phyloP scores from a whole-genome alignment of 257 asterid genomes.

The Penstemon newberryi region DNA sequence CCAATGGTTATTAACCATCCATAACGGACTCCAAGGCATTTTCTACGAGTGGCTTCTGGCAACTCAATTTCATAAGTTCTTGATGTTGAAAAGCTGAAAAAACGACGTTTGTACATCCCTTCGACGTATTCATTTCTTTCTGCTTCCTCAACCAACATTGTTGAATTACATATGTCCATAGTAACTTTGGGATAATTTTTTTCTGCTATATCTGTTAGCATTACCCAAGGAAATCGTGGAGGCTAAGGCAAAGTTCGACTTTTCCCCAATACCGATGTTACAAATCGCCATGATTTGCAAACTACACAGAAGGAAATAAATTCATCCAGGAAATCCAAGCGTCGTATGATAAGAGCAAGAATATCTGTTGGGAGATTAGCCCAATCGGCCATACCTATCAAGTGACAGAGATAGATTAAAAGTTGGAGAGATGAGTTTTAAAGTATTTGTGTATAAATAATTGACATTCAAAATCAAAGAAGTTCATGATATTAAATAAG shows the following conservation, averaged over 20 bases:
- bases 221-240: not conserved
- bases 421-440: no score
- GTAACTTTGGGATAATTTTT: no score
- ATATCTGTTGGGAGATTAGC: not conserved
- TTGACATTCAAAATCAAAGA: no score
- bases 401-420: no score
- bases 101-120: not conserved
- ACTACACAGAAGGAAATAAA: not conserved
- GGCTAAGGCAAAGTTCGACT: not conserved
- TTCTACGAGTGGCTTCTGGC: constrained; percentile 1
- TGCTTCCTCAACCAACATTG: no score
- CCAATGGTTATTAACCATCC: not conserved
- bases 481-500: no score
- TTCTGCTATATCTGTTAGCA: not conserved
- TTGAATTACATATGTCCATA: no score
- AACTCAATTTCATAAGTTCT: not conserved
- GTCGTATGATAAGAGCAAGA: not conserved
- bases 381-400: not conserved
- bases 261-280: not conserved
- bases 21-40: not conserved
- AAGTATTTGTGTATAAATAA: no score
- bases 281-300: constrained; percentile 2
- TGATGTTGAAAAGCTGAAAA: not conserved
- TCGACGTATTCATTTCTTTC: not conserved
- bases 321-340: not conserved